phyloP scores from a whole-genome alignment of 257 asterid genomes.

The Nicotiana obtusifolia region DNA sequence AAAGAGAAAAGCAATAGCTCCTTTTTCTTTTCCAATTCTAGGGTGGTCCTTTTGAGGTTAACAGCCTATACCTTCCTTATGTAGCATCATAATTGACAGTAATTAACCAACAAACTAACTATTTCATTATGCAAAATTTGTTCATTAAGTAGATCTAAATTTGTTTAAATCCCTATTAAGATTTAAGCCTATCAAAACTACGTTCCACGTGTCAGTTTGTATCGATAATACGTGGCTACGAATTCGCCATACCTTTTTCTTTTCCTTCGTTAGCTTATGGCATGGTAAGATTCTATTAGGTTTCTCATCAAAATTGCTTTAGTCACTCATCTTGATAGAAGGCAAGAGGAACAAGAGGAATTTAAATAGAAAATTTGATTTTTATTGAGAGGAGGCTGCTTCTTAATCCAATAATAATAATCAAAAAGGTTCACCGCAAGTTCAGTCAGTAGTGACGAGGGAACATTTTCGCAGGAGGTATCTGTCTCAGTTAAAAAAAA shows the following conservation, averaged over 20 bases:
- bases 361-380: not conserved
- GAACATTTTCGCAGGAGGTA: no score
- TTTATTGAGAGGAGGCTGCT: no score
- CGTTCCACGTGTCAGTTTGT: slow-evolving; percentile 27
- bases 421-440: no score
- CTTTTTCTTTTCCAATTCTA: slow-evolving; percentile 16
- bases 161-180: not conserved
- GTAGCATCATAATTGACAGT: not conserved
- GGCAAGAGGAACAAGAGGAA: not conserved
- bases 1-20: slow-evolving; percentile 31
- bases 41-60: slow-evolving; percentile 51
- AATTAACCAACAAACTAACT: slow-evolving; percentile 11
- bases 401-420: no score
- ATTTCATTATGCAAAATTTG: not conserved
- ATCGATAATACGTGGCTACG: slow-evolving; percentile 43
- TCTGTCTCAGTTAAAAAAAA: no score
- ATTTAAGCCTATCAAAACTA: not conserved
- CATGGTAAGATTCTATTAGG: slow-evolving; percentile 38
- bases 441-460: no score
- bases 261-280: slow-evolving; percentile 29
- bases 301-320: not conserved
- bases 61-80: slow-evolving; percentile 21
- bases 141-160: not conserved
- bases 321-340: slow-evolving; percentile 1
- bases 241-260: slow-evolving; percentile 43